Base-by-base conservation (phyloP, 2,329 filamentous ascomycete genomes). In the Penicillium rolfsii region DNA sequence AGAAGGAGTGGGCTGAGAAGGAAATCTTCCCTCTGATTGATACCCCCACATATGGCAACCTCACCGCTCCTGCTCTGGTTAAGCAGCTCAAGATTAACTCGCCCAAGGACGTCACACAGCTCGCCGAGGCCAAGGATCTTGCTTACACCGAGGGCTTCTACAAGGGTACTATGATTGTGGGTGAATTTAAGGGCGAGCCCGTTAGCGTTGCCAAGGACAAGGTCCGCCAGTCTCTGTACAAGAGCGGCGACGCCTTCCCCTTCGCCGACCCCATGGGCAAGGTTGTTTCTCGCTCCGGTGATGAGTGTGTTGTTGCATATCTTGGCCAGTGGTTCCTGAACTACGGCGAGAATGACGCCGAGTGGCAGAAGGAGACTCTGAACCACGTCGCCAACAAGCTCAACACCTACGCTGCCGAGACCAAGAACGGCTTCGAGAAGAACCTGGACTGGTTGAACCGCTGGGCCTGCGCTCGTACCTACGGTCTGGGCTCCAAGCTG, bases 131-230 rank as follows among this genome's bases (percentile, higher is more conserved):
- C 49, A 99, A 99, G 81, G 94, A 98, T 68, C 82, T 96, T 67
- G 93, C 95, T 0, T 99, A 99, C 84, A 97, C 95, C 79, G 93
- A 97, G 74, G 95, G 93, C 16, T 98, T 91, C 82, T 99, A 99
- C 82, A 93, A 97, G 80, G 95, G 95, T 67, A 89, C 85, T 60
- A 91, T 99, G 88, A 82, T 93, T 65, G 85, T 91, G 63, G 95
- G 95, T 59, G 91, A 97, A 33, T 96, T 91, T 80, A 90, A 89
- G 76, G 95, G 94, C 55, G 86, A 94, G 78, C 85, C 91, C 67
- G 95, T 99, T 7, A 90, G 95, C 74, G 85, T 86, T 58, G 93
- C 91, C 36, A 97, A 97, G 81, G 88, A 90, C 64, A 90, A 96
- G 74, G 91, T 97, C 50, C 86, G 90, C 65, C 84, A 90, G 72